phyloP scores from a whole-genome alignment of 108 stramenopile genomes.

The Fragilariopsis cylindrus region DNA sequence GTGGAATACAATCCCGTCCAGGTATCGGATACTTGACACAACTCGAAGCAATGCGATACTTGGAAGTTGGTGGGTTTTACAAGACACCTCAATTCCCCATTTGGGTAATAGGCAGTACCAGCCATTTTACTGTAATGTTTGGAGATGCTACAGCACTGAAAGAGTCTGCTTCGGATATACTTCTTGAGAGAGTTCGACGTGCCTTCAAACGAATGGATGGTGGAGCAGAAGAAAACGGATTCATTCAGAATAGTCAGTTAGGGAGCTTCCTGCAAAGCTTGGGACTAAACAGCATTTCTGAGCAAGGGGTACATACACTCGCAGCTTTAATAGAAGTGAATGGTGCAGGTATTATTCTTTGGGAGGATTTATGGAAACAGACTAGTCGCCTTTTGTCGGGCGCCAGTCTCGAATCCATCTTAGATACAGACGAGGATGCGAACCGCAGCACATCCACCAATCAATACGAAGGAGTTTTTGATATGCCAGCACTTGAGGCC shows the following conservation, averaged over 20 bases:
- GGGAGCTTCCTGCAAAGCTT: constrained; percentile 53
- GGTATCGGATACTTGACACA: constrained; percentile 83
- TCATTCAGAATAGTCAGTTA: constrained; percentile 52
- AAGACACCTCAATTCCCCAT: constrained; percentile 81
- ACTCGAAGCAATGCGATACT: constrained; percentile 74
- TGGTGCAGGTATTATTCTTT: constrained; percentile 80
- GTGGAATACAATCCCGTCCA: constrained; percentile 73
- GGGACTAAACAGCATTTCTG: constrained; percentile 49
- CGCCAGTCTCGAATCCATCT: constrained; percentile 54
- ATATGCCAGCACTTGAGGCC: not conserved
- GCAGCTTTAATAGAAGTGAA: constrained; percentile 62
- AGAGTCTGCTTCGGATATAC: constrained; percentile 64
- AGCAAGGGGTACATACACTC: constrained; percentile 49
- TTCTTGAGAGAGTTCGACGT: constrained; percentile 75
- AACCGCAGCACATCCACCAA: not conserved
- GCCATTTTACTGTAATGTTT: constrained; percentile 87
- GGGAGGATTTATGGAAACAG: constrained; percentile 81
- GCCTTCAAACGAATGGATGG: constrained; percentile 75
- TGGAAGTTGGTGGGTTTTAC: constrained; percentile 81
- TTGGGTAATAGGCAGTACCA: constrained; percentile 82
- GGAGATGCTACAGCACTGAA: constrained; percentile 55
- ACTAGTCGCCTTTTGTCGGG: constrained; percentile 60
- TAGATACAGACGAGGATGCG: constrained; percentile 27
- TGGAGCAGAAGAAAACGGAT: constrained; percentile 68
- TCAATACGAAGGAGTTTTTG: not conserved